These are phyloP conservation scores for Cystobasidium slooffiae DNA, from an alignment of 1,284 basidiomycete species.

Conservation along the genomic window DNA sequence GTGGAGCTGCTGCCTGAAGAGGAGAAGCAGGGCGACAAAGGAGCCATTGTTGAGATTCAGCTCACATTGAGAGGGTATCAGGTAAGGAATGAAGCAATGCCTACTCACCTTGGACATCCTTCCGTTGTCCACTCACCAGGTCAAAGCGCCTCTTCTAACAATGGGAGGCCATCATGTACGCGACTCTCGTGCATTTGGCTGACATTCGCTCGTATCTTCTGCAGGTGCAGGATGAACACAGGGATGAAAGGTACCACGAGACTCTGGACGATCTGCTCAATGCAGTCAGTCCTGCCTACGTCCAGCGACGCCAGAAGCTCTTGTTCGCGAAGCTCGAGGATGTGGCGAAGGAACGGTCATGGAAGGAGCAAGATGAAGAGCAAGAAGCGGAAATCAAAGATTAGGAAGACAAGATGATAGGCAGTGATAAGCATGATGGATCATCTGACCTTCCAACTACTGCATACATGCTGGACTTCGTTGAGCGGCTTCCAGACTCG, in stretches of 20 bases:
- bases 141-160: neutral
- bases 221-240: neutral
- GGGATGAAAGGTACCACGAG: conserved; percentile 7
- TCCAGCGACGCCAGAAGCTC: conserved; percentile 25
- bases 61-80: conserved; percentile 28
- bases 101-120: neutral
- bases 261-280: conserved; percentile 38
- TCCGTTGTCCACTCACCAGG: neutral
- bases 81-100: conserved; percentile 5
- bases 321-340: conserved; percentile 43
- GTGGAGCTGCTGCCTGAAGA: conserved; percentile 32
- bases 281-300: conserved; percentile 34
- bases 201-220: neutral
- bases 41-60: conserved; percentile 15
- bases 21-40: conserved; percentile 27
- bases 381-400: neutral
- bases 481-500: neutral
- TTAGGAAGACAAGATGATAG: neutral
- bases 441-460: neutral
- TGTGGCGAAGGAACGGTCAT: conserved; percentile 29
- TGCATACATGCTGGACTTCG: neutral
- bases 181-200: neutral
- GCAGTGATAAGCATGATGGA: neutral
- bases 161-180: neutral
- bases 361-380: conserved; percentile 15